Percentiles rank a stretch among this genome's conserved stretches.
phyloP scores from a whole-genome alignment of 441 rosid genomes.

The Euphorbia celastroides region DNA sequence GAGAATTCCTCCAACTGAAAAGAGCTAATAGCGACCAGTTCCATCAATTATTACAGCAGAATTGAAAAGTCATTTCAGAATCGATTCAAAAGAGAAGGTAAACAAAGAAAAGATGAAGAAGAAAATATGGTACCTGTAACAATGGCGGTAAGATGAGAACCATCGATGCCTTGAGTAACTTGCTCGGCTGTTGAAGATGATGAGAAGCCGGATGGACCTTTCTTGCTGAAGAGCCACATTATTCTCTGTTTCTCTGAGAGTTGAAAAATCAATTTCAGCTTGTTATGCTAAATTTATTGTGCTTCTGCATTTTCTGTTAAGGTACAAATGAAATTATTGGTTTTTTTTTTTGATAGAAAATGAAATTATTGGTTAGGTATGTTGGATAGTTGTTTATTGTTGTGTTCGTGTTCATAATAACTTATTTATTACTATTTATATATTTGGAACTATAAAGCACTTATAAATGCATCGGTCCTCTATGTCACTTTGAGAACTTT shows the following conservation, averaged over 20 bases:
- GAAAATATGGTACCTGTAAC: constrained; percentile 30
- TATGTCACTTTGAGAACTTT: no score
- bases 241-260: neutral
- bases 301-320: no score
- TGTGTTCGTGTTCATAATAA: no score
- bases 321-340: no score
- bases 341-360: no score
- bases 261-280: no score
- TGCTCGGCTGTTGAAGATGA: constrained; percentile 42
- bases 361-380: no score
- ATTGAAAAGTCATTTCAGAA: neutral
- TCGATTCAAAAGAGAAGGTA: neutral
- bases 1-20: neutral
- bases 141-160: constrained; percentile 40
- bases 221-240: constrained; percentile 31
- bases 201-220: constrained; percentile 37
- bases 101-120: neutral
- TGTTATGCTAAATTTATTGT: no score
- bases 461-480: no score
- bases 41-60: neutral
- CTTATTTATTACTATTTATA: no score
- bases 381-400: no score
- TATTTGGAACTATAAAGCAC: no score
- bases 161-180: constrained; percentile 36
- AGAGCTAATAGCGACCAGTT: neutral